Percentiles rank a stretch among this genome's conserved stretches.
Conservation (phyloP, 1,139 yeast genomes). For the Kazachstania sp. region DNA sequence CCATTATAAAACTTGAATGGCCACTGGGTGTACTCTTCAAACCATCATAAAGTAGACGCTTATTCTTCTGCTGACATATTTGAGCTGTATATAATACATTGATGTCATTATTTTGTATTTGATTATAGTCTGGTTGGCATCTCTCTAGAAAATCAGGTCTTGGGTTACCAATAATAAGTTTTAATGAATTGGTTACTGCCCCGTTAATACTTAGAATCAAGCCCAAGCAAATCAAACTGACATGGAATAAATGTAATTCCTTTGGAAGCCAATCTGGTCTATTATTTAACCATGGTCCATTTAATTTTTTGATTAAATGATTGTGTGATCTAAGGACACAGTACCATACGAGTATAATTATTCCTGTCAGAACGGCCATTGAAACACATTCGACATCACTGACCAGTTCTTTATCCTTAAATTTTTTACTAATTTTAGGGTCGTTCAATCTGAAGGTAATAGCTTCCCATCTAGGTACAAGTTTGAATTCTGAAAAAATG, state of each 20-base stretch:
- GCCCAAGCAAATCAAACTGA: conserved; percentile 18
- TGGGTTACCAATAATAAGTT: conserved; percentile 21
- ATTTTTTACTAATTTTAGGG: conserved; percentile 15
- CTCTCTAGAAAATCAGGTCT: conserved; percentile 23
- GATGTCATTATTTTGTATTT: not conserved
- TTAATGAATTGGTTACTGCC: conserved; percentile 22
- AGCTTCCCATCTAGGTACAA: conserved; percentile 16
- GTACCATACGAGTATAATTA: conserved; percentile 15
- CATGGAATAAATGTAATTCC: conserved; percentile 18
- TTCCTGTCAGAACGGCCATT: conserved; percentile 16
- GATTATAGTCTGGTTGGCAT: conserved; percentile 8
- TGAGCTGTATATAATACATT: conserved; percentile 10
- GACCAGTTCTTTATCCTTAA: conserved; percentile 19
- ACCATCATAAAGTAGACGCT: conserved; percentile 22
- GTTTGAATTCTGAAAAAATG: conserved; percentile 13
- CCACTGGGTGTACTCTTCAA: conserved; percentile 29
- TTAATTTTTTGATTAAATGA: conserved; percentile 9
- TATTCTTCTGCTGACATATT: conserved; percentile 17
- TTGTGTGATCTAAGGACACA: conserved; percentile 15
- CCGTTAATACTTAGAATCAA: conserved; percentile 19
- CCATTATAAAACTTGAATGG: conserved; percentile 24
- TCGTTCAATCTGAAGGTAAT: conserved; percentile 13
- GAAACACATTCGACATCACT: conserved; percentile 17
- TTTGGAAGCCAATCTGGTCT: conserved; percentile 8
- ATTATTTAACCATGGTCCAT: conserved; percentile 8